Evolutionary conservation across 2,329 filamentous ascomycete genomes (phyloP).

Genomic region (Colletotrichum truncatum): DNA sequence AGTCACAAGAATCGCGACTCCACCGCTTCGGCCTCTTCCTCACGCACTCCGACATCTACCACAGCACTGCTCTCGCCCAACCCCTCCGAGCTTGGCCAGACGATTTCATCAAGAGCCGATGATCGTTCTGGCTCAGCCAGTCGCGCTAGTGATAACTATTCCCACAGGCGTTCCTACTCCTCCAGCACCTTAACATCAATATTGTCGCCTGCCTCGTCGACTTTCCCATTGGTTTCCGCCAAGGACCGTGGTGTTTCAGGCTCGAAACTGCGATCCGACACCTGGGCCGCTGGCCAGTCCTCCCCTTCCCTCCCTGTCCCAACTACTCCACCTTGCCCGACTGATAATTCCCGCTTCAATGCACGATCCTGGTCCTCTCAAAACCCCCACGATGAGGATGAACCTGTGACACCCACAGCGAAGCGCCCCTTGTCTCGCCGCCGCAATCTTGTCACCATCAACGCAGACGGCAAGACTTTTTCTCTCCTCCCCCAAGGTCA

Average conservation of each 20-base stretch:
- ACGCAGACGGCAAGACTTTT: constrained; percentile 66
- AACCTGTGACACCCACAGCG: constrained; percentile 34
- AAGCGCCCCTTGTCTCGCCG: constrained; percentile 48
- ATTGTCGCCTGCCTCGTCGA: constrained; percentile 25
- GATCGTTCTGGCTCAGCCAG: constrained; percentile 12
- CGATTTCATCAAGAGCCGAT: constrained; percentile 7
- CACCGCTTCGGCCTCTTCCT: constrained; percentile 30
- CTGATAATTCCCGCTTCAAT: constrained; percentile 49
- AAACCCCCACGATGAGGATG: constrained; percentile 25
- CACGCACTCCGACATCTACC: constrained; percentile 22
- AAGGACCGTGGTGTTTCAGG: constrained; percentile 55
- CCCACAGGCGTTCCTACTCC: constrained; percentile 35
- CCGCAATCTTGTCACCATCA: constrained; percentile 57
- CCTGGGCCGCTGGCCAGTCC: constrained; percentile 40
- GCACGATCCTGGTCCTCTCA: constrained; percentile 38
- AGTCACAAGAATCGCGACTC: constrained; percentile 30
- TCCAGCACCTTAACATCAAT: constrained; percentile 33
- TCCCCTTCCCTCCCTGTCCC: constrained; percentile 46
- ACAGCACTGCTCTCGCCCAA: constrained; percentile 20
- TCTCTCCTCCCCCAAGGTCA: constrained; percentile 52
- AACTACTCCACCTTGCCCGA: constrained; percentile 47
- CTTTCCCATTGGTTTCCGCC: constrained; percentile 46
- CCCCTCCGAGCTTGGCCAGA: constrained; percentile 7
- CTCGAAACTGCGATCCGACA: constrained; percentile 48
- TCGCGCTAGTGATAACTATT: constrained; percentile 15